These are phyloP conservation scores for Rhytidhysteron rufulum DNA, from an alignment of 2,329 filamentous ascomycete genomes.

Conservation along the genomic window DNA sequence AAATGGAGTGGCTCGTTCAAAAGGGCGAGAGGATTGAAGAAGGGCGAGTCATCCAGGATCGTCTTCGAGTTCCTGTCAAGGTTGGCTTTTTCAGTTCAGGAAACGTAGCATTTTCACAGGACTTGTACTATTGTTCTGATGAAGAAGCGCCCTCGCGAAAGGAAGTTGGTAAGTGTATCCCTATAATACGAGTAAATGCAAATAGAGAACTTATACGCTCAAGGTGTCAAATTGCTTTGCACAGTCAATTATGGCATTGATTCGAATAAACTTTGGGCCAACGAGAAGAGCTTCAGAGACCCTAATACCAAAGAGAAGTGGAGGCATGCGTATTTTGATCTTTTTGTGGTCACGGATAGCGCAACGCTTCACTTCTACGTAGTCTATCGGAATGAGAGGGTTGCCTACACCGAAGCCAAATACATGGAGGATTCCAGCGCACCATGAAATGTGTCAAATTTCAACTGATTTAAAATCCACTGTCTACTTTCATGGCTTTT, in stretches of 20 bases:
- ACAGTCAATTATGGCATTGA: conserved; percentile 6
- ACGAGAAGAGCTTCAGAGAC: conserved; percentile 1
- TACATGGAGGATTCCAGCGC: conserved; percentile 8
- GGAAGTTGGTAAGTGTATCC: conserved; percentile 6
- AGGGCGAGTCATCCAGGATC: not conserved
- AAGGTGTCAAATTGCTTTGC: conserved; percentile 8
- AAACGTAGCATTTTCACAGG: not conserved
- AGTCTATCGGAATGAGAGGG: conserved; percentile 3
- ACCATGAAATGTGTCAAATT: too few species aligned
- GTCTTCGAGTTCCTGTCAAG: not conserved
- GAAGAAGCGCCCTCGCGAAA: conserved; percentile 2
- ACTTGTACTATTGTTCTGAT: conserved; percentile 6
- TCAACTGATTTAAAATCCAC: too few species aligned
- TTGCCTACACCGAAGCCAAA: conserved; percentile 6
- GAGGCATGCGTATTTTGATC: conserved; percentile 5
- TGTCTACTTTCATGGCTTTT: too few species aligned
- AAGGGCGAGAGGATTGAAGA: conserved; percentile 4
- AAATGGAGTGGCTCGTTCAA: conserved; percentile 8
- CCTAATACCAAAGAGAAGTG: conserved; percentile 4
- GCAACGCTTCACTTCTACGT: conserved; percentile 6
- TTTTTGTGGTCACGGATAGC: conserved; percentile 2
- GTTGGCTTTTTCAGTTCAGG: conserved; percentile 1
- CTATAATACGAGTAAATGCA: not conserved
- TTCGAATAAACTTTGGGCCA: conserved; percentile 1
- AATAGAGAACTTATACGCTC: not conserved